These are phyloP conservation scores for Ceratorhiza oryzae-sativae DNA, from an alignment of 1,284 basidiomycete species.

Conservation along the genomic window DNA sequence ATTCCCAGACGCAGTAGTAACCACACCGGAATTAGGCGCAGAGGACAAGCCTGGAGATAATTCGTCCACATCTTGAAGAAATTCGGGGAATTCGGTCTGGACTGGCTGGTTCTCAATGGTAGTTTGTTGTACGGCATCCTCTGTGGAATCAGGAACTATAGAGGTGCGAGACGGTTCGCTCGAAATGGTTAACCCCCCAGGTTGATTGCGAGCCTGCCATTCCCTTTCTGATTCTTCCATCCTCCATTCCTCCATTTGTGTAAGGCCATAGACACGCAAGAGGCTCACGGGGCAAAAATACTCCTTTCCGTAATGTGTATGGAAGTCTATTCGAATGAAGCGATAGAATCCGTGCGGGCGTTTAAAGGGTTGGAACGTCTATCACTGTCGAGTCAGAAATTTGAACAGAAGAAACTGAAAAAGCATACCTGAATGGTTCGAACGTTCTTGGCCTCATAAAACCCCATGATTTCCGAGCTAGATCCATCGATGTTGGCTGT, in stretches of 20 bases:
- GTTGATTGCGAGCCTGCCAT: constrained; percentile 54
- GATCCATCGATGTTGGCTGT: constrained; percentile 58
- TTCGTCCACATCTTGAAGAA: too few relatives aligned
- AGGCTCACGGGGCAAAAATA: constrained; percentile 96
- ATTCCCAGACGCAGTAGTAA: neutral
- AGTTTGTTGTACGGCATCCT: neutral
- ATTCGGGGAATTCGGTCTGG: neutral
- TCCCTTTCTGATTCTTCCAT: constrained; percentile 82
- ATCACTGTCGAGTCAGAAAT: constrained; percentile 8
- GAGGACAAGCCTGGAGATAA: neutral
- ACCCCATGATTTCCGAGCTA: constrained; percentile 73
- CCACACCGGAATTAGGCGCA: neutral
- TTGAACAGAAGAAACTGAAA: neutral
- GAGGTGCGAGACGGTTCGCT: constrained; percentile 27
- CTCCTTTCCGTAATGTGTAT: constrained; percentile 92
- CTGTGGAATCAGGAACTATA: constrained; percentile 43
- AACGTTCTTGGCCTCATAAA: constrained; percentile 86
- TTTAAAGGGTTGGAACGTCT: constrained; percentile 80
- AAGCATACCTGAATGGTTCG: constrained; percentile 86
- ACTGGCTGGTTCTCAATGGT: neutral
- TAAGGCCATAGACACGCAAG: constrained; percentile 93
- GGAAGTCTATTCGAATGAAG: constrained; percentile 93
- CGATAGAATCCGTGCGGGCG: constrained; percentile 85
- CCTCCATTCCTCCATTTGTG: constrained; percentile 95
- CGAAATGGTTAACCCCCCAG: constrained; percentile 38